A percentile compares a stretch with the other conserved stretches of the same genome.
Conservation (phyloP, 164 flowering plant genomes). For the Akebia trifoliata region DNA sequence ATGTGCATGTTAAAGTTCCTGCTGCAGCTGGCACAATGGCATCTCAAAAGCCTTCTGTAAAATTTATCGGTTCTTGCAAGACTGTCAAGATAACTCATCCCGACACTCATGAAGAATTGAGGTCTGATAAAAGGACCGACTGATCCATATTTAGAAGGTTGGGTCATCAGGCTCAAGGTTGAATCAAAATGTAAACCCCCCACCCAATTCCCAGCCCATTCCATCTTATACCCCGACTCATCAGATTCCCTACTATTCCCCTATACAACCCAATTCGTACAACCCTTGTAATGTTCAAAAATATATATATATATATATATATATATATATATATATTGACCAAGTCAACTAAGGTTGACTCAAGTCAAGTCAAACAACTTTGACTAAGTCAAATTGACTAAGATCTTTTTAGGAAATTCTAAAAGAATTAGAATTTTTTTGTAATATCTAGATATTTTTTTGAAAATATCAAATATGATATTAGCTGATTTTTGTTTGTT, state of each 20-base stretch:
- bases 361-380: no score
- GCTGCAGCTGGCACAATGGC: conserved; percentile 29
- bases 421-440: no score
- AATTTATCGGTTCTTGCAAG: conserved; percentile 50
- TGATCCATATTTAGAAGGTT: conserved; percentile 49
- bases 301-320: no score
- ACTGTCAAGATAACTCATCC: conserved; percentile 91
- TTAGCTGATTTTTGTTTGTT: no score
- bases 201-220: conserved; percentile 66
- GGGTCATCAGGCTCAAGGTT: conserved; percentile 46
- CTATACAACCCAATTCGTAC: conserved; percentile 34
- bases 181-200: conserved; percentile 49
- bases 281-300: no score
- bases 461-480: no score
- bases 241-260: conserved; percentile 40
- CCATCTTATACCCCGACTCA: conserved; percentile 45
- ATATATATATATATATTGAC: no score
- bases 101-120: conserved; percentile 78
- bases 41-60: conserved; percentile 51
- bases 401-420: no score
- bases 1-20: conserved; percentile 30
- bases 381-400: no score
- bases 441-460: no score
- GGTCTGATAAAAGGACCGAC: conserved; percentile 49
- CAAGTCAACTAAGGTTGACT: no score